These are phyloP conservation scores for Mycena maculata DNA, from an alignment of 768 basidiomycete genomes.

Conservation along the genomic window DNA sequence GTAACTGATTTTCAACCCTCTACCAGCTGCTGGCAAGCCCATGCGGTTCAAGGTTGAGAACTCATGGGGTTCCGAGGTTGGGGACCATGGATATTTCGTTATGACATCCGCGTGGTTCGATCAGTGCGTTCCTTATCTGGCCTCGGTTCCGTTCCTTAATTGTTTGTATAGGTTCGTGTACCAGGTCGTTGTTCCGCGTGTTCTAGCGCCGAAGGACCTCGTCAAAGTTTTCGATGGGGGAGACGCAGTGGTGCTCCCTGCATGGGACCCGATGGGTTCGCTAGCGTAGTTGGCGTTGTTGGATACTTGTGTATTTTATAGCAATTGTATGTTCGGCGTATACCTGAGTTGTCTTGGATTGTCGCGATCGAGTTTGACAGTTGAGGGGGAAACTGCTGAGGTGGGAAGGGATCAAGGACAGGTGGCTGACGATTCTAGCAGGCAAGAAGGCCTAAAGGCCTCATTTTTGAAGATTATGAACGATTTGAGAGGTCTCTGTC, in stretches of 20 bases:
- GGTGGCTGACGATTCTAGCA: too few relatives aligned
- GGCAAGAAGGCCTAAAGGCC: too few relatives aligned
- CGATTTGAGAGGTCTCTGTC: too few relatives aligned
- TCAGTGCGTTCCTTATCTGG: constrained; percentile 57
- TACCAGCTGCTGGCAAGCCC: constrained; percentile 65
- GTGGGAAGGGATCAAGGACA: too few relatives aligned
- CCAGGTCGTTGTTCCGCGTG: constrained; percentile 90
- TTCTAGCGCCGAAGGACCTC: constrained; percentile 82
- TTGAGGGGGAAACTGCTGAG: too few relatives aligned
- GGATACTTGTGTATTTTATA: too few relatives aligned
- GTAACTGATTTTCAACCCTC: background rate
- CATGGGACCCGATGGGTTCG: constrained; percentile 91
- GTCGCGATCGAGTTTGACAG: too few relatives aligned
- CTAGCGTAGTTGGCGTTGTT: constrained; percentile 7
- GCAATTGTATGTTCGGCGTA: too few relatives aligned
- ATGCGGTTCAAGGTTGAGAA: constrained; percentile 98
- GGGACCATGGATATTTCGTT: constrained; percentile 90
- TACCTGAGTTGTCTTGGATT: too few relatives aligned
- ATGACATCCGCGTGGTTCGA: constrained; percentile 96
- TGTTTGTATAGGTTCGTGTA: constrained; percentile 74
- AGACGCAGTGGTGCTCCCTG: constrained; percentile 75
- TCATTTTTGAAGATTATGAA: too few relatives aligned
- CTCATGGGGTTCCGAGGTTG: constrained; percentile 84
- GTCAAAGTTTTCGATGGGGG: constrained; percentile 81
- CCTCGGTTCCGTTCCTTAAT: background rate